Evolutionary conservation across 768 basidiomycete genomes (phyloP).

Genomic region (Xerocomellus dryophilus): DNA sequence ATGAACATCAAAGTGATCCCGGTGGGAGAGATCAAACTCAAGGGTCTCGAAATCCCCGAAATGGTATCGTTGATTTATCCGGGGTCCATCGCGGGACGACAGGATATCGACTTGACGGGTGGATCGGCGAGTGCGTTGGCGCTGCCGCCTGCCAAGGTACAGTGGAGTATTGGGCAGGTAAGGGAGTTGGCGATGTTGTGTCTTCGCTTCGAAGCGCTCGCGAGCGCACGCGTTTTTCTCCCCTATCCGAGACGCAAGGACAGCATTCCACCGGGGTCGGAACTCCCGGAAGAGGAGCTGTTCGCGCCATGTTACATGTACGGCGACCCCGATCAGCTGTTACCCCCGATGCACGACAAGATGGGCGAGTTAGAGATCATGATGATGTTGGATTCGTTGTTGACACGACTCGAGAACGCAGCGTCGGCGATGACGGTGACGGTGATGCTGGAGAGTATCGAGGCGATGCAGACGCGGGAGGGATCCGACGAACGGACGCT

Average conservation of each 20-base stretch:
- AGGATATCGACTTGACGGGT: slow-evolving; percentile 47
- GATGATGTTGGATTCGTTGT: slow-evolving; percentile 71
- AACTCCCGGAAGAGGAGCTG: slow-evolving; percentile 20
- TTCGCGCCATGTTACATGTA: slow-evolving; percentile 41
- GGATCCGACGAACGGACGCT: slow-evolving; percentile 50
- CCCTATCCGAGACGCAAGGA: slow-evolving; percentile 37
- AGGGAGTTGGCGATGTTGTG: slow-evolving; percentile 69
- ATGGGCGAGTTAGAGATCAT: slow-evolving; percentile 71
- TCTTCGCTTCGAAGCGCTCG: slow-evolving; percentile 75
- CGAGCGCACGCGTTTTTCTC: slow-evolving; percentile 59
- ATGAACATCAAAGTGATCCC: slow-evolving; percentile 66
- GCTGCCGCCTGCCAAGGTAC: slow-evolving; percentile 40
- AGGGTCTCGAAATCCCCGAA: slow-evolving; percentile 92
- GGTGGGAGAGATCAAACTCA: slow-evolving; percentile 90
- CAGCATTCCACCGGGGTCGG: slow-evolving; percentile 20
- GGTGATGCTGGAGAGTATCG: slow-evolving; percentile 20
- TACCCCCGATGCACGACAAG: slow-evolving; percentile 68
- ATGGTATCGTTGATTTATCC: slow-evolving; percentile 85
- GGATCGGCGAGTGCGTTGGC: slow-evolving; percentile 11
- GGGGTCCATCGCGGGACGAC: slow-evolving; percentile 63
- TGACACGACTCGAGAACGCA: slow-evolving; percentile 75
- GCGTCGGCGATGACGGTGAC: slow-evolving; percentile 33
- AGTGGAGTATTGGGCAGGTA: slow-evolving; percentile 72
- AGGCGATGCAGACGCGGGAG: slow-evolving; percentile 35
- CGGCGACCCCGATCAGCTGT: slow-evolving; percentile 58